Base-by-base conservation (phyloP, 2,329 filamentous ascomycete genomes). In the Kalaharituber pfeilii region DNA sequence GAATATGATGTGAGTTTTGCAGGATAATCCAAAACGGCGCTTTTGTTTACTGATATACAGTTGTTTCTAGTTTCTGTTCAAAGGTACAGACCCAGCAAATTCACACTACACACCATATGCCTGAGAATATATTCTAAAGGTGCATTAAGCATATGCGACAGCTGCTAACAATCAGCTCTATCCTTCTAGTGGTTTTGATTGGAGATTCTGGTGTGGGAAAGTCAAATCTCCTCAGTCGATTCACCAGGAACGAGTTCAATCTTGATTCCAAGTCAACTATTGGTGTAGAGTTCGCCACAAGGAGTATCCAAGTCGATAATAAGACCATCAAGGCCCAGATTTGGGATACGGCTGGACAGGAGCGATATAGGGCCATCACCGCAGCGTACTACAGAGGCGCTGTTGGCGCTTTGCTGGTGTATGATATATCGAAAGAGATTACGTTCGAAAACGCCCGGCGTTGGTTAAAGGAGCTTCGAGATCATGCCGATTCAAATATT, bases 291-390 rank as follows among this genome's bases (percentile, higher is more conserved):
- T 98, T 98, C 70, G 91, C 93, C 66, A 98, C 91, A 65, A 82
- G 91, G 62, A 95, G 87, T 64, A 98, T 98, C 69, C 89, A 96
- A 73, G 91, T 98, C 67, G 91, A 98, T 73, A 84, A 85, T 68
- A 98, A 98, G 79, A 98, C 91, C 61, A 98, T 98, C 81, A 98
- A 98, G 78, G 91, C 91, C 65, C 91, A 98, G 76, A 98, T 98
- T 67, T 98, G 93, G 91, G 91, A 98, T 75, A 98, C 91, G 56
- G 91, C 91, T 63, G 91, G 91, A 64, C 91, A 98, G 75, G 91
- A 98, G 74, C 84, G 91, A 70, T 98, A 96, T 76, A 86, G 93
- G 69, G 91, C 91, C 69, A 98, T 98, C 71, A 98, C 91, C 65
- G 95, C 91, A 57, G 91, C 91, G 64, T 98, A 98, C 76, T 98